Conservation (phyloP, 2,329 filamentous ascomycete genomes). For the Penicillium olsonii region DNA sequence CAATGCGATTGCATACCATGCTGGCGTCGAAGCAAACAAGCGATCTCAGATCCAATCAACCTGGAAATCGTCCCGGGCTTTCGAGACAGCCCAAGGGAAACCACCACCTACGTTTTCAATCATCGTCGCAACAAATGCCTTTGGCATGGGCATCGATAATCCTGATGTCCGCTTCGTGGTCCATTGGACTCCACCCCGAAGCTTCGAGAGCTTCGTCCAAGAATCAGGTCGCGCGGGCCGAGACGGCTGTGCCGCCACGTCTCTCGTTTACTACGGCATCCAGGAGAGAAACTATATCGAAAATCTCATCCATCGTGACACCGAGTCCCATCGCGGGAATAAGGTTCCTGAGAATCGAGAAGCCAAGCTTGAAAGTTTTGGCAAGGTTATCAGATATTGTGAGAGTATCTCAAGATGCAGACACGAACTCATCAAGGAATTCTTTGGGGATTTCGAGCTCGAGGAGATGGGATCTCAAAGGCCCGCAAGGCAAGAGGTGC, state of each 20-base stretch:
- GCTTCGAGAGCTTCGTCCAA: slow-evolving; percentile 94
- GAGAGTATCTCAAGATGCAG: slow-evolving; percentile 73
- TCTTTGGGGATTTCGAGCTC: slow-evolving; percentile 68
- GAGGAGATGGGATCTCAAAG: slow-evolving; percentile 33
- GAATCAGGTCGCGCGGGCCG: slow-evolving; percentile 89
- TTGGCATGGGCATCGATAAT: slow-evolving; percentile 98
- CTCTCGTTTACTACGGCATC: slow-evolving; percentile 86
- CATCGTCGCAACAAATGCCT: slow-evolving; percentile 92
- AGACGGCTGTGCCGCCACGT: slow-evolving; percentile 82
- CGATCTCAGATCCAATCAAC: slow-evolving; percentile 59
- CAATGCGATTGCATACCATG: slow-evolving; percentile 50
- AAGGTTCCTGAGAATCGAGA: slow-evolving; percentile 38
- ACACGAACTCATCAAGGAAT: slow-evolving; percentile 72
- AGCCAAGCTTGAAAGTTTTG: slow-evolving; percentile 61
- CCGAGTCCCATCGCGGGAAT: slow-evolving; percentile 38
- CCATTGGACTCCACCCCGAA: slow-evolving; percentile 92
- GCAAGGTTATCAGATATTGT: slow-evolving; percentile 75
- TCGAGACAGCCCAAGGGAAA: slow-evolving; percentile 13
- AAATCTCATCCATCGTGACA: slow-evolving; percentile 35
- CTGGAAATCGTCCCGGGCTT: slow-evolving; percentile 36
- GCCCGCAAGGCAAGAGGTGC: slow-evolving; percentile 4
- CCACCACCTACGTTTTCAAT: slow-evolving; percentile 73
- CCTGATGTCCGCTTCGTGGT: slow-evolving; percentile 91
- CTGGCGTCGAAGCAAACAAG: slow-evolving; percentile 70
- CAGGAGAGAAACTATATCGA: slow-evolving; percentile 77